phyloP scores from a whole-genome alignment of 169 alveolate species.

The Plasmodium fragile region DNA sequence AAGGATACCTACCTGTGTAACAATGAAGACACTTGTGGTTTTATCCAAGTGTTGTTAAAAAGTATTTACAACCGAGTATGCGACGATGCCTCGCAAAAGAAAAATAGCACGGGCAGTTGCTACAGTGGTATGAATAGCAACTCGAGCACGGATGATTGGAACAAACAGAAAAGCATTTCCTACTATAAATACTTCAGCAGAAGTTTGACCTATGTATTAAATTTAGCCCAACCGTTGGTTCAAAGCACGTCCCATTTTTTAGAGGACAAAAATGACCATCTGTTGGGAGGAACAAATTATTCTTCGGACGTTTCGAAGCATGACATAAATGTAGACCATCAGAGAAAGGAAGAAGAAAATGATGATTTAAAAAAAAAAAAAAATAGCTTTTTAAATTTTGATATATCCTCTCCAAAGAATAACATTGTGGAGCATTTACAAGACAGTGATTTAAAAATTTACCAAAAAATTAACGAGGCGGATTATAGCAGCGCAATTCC shows the following conservation, averaged over 20 bases:
- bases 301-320: slow-evolving; percentile 8
- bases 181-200: slow-evolving; percentile 68
- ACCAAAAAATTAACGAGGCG: slow-evolving; percentile 63
- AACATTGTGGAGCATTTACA: slow-evolving; percentile 70
- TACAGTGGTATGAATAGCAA: slow-evolving; percentile 7
- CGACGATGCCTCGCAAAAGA: slow-evolving; percentile 18
- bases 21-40: slow-evolving; percentile 74
- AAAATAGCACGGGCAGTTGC: neutral
- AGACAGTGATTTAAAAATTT: slow-evolving; percentile 73
- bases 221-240: slow-evolving; percentile 65
- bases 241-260: slow-evolving; percentile 10
- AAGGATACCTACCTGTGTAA: slow-evolving; percentile 53
- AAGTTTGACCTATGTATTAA: slow-evolving; percentile 51
- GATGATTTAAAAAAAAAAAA: slow-evolving; percentile 4
- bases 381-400: slow-evolving; percentile 42
- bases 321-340: neutral
- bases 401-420: slow-evolving; percentile 34
- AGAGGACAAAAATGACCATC: slow-evolving; percentile 13
- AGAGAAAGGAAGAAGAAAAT: neutral
- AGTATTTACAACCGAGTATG: slow-evolving; percentile 34
- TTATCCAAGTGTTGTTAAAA: slow-evolving; percentile 71
- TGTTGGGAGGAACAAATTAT: neutral
- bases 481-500: slow-evolving; percentile 50
- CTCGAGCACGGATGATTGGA: slow-evolving; percentile 4
- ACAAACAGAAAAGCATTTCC: slow-evolving; percentile 54